phyloP scores from a whole-genome alignment of 768 basidiomycete species.

The Pleurotus cornucopiae region DNA sequence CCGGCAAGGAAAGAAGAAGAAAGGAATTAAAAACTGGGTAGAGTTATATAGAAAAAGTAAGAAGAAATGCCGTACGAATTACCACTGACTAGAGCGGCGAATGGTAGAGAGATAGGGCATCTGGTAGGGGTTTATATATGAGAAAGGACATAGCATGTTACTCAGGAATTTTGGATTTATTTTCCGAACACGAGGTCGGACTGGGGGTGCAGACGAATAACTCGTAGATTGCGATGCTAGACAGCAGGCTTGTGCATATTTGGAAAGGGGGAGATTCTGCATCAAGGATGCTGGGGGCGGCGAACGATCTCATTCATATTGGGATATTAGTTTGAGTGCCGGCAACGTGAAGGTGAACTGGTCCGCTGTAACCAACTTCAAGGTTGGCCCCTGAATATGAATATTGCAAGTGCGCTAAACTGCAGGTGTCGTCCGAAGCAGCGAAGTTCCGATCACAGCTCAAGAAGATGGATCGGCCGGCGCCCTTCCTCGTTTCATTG shows the following conservation, averaged over 20 bases:
- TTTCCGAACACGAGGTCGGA: constrained; percentile 7
- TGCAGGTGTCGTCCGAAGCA: not conserved
- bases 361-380: not conserved
- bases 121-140: constrained; percentile 3
- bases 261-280: not conserved
- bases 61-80: constrained; percentile 10
- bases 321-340: constrained; percentile 2
- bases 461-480: not conserved
- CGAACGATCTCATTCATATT: constrained; percentile 6
- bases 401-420: too few species aligned
- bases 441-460: not conserved
- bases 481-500: not conserved
- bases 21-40: constrained; percentile 7
- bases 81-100: constrained; percentile 17
- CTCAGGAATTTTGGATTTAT: constrained; percentile 6
- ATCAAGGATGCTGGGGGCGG: constrained; percentile 4
- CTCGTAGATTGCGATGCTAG: not conserved
- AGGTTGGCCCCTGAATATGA: not conserved
- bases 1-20: not conserved
- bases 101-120: constrained; percentile 8
- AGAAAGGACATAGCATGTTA: constrained; percentile 13
- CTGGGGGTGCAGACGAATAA: not conserved
- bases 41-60: constrained; percentile 15
- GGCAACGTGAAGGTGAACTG: not conserved
- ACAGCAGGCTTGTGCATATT: not conserved